Conservation (phyloP, 2,329 filamentous ascomycete genomes). For the Diplodia scrobiculata region DNA sequence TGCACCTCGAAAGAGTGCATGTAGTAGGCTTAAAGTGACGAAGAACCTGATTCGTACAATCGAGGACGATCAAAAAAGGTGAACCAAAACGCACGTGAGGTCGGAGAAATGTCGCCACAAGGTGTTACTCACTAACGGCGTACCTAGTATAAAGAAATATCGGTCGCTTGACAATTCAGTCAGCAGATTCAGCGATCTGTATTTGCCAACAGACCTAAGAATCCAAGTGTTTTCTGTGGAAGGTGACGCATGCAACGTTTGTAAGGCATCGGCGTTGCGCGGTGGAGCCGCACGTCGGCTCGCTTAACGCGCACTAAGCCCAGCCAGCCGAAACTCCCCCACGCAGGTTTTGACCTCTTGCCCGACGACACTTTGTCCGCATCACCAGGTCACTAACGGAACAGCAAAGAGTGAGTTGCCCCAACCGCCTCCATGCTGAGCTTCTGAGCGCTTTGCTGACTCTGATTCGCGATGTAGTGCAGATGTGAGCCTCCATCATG, state of each 20-base stretch:
- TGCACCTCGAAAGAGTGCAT: no score
- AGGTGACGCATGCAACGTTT: neutral
- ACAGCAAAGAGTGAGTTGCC: slow-evolving; percentile 24
- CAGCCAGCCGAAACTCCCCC: slow-evolving; percentile 27
- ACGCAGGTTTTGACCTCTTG: slow-evolving; percentile 28
- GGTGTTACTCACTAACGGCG: neutral
- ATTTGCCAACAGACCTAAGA: neutral
- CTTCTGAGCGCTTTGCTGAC: slow-evolving; percentile 25
- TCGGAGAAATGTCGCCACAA: neutral
- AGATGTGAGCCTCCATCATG: slow-evolving; percentile 70
- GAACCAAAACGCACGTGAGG: neutral
- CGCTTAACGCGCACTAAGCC: slow-evolving; percentile 28
- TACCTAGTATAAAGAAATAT: neutral
- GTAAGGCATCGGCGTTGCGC: neutral
- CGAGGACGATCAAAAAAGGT: neutral
- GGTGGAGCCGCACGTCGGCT: slow-evolving; percentile 57
- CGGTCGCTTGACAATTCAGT: neutral
- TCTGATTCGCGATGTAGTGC: slow-evolving; percentile 62
- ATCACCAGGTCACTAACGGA: slow-evolving; percentile 30
- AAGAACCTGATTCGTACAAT: neutral
- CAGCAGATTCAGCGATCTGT: neutral
- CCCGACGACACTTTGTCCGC: slow-evolving; percentile 28
- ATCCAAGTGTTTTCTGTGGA: neutral
- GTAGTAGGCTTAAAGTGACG: neutral
- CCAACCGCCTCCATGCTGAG: slow-evolving; percentile 1